Base-by-base conservation (phyloP, 352 stramenopile genomes). In the Aphanomyces cochlioides region DNA sequence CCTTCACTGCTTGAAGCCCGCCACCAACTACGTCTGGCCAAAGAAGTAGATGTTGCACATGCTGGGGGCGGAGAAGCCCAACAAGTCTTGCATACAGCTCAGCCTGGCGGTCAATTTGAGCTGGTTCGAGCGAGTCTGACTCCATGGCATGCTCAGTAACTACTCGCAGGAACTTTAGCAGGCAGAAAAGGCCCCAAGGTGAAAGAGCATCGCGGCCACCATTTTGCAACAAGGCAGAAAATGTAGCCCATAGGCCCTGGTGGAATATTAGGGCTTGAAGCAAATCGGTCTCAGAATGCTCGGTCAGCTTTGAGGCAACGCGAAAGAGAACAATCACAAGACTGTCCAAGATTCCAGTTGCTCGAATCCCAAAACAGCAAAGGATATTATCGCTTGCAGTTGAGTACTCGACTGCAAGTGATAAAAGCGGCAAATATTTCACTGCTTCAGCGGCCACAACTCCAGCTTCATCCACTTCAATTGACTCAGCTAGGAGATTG, bases 161-260 rank as follows among this genome's bases (percentile, higher is more conserved):
- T 61, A 85, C 84, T 13, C 83, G 80, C 56, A 93, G 77, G 61
- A 93, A 75, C 61, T 92, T 92, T 36, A 96, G 76, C 17, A 93
- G 87, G 60, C 80, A 95, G 64, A 94, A 92, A 10, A 95, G 72
- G 0, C 89, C 89, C 82, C 79, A 92, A 1, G 89, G 89, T 5
- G 87, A 96, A 47, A 96, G 50, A 5, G 90, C 69, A 60, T 92
- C 80, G 59, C 76, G 75, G 28, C 88, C 87, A 15, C 84, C 73
- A 69, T 47, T 74, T 58, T 59, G 56, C 45, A 89, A 74, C 72
- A 95, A 77, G 40, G 73, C 70, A 40, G 72, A 77, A 17, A 92
- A 69, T 34, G 75, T 74, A 73, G 76, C 54, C 87, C 87, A 95
- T 5, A 89, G 74, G 4, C 67, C 59, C 1, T 74, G 70, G 3